phyloP scores from a whole-genome alignment of 768 basidiomycete genomes.

The Grammothele lineata region DNA sequence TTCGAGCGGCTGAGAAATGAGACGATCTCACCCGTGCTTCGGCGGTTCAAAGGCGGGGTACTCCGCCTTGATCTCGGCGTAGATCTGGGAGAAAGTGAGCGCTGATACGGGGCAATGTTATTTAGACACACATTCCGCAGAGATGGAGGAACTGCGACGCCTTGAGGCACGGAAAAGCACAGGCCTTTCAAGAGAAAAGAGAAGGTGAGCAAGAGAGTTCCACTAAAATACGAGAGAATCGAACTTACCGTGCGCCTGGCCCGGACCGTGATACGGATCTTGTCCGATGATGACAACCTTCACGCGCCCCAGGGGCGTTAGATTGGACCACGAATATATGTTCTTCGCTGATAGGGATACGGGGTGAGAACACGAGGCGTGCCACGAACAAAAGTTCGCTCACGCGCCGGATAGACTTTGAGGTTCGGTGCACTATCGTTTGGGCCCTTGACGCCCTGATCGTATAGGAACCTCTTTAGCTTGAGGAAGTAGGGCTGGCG shows the following conservation, averaged over 20 bases:
- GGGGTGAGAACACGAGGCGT: neutral
- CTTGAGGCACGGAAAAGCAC: constrained; percentile 86
- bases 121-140: constrained; percentile 62
- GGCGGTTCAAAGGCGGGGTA: constrained; percentile 78
- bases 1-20: constrained; percentile 2
- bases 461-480: constrained; percentile 66
- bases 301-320: constrained; percentile 77
- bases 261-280: constrained; percentile 79
- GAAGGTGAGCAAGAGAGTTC: neutral
- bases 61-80: constrained; percentile 78
- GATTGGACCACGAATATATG: constrained; percentile 87
- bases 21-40: constrained; percentile 67
- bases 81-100: constrained; percentile 54
- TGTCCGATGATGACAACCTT: constrained; percentile 88
- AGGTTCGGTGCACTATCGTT: constrained; percentile 41
- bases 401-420: constrained; percentile 79
- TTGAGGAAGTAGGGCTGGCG: constrained; percentile 72
- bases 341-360: constrained; percentile 50
- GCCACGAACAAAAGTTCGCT: constrained; percentile 22
- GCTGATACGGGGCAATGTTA: neutral
- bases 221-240: constrained; percentile 4
- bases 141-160: constrained; percentile 74
- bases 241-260: constrained; percentile 80
- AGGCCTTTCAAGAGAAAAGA: constrained; percentile 45
- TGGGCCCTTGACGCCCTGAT: constrained; percentile 54